Conservation (phyloP, 768 basidiomycete species). For the Lactarius psammicola region DNA sequence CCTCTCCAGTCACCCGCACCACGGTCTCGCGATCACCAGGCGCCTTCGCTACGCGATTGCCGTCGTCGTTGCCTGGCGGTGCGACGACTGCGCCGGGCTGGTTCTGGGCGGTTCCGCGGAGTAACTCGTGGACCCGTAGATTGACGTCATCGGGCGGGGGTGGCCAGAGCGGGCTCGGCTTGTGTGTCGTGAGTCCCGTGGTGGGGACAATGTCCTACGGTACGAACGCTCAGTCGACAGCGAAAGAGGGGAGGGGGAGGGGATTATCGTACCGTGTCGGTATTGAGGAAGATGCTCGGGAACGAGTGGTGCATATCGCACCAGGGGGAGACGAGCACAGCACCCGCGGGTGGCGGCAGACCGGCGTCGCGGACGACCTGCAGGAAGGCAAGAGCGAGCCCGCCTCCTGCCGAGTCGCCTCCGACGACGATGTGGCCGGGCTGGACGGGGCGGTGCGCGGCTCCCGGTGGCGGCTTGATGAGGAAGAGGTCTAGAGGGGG, state of each 20-base stretch:
- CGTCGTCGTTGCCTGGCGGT: background rate
- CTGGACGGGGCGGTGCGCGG: conserved; percentile 74
- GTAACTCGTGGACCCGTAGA: conserved; percentile 50
- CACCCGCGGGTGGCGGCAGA: conserved; percentile 85
- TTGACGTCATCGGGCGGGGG: conserved; percentile 68
- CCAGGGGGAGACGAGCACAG: conserved; percentile 92
- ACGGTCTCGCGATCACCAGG: conserved; percentile 42
- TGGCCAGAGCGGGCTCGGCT: conserved; percentile 76
- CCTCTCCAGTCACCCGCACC: conserved; percentile 43
- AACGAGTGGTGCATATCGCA: conserved; percentile 91
- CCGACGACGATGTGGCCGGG: conserved; percentile 81
- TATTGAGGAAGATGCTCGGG: conserved; percentile 82
- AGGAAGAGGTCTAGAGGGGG: conserved; percentile 70
- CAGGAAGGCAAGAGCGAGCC: conserved; percentile 76
- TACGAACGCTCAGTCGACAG: background rate
- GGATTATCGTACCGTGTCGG: conserved; percentile 62
- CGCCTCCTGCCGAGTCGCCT: conserved; percentile 96
- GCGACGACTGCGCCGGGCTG: conserved; percentile 43
- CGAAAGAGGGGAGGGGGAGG: background rate
- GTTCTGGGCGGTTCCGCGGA: too few relatives aligned
- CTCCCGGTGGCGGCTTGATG: conserved; percentile 78
- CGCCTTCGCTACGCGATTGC: background rate
- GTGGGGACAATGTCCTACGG: conserved; percentile 72
- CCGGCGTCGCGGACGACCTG: conserved; percentile 84
- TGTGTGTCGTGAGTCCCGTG: conserved; percentile 73